Evolutionary conservation across 257 asterid species (phyloP), one percentile per base, ranked within the genome.

Genomic region (Paraleonurus japonicus): DNA sequence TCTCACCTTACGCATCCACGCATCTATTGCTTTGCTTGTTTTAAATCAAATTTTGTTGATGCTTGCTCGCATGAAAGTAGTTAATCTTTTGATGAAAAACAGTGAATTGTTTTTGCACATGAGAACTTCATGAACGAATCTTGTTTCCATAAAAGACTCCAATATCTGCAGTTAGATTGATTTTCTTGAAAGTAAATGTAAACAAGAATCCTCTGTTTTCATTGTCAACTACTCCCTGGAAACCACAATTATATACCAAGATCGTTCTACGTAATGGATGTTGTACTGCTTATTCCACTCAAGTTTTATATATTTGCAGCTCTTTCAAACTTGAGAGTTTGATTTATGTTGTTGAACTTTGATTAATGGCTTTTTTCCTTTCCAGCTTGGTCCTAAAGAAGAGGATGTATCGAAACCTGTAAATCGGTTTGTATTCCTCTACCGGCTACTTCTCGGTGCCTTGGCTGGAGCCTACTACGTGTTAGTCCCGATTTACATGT

Each of bases 401-500:
- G 98, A 94, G 82, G 96, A 90, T 70, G 96, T 91, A 23, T 69
- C 86, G 3, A 33, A 88, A 74, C 93, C 99, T 0, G 85, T 81
- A 67, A 91, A 91, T 57, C 95, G 88, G 0, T 61, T 79, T 4
- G 88, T 84, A 47, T 94, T 94, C 71, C 76, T 85, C 16, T 28
- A 58, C 23, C 91, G 97, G 50, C 77, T 94, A 77, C 9, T 89
- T 55, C 88, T 91, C 7, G 99, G 99, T 13, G 88, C 81, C 63
- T 27, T 82, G 83, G 99, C 99, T 13, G 95, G 81, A 58, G 59
- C 96, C 17, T 94, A 89, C 88, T 88, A 77, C 30, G 96, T 89
- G 22, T 74, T 91, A 79, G 95, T 94, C 81, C 99, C 97, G 11
- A 85, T 90, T 39, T 94, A 89, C 86, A 89, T 94, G 98, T 94